A percentile compares a stretch with the other conserved stretches of the same genome.
Evolutionary conservation across 257 asterid genomes (phyloP).

Genomic region (Capsicum pubescens): DNA sequence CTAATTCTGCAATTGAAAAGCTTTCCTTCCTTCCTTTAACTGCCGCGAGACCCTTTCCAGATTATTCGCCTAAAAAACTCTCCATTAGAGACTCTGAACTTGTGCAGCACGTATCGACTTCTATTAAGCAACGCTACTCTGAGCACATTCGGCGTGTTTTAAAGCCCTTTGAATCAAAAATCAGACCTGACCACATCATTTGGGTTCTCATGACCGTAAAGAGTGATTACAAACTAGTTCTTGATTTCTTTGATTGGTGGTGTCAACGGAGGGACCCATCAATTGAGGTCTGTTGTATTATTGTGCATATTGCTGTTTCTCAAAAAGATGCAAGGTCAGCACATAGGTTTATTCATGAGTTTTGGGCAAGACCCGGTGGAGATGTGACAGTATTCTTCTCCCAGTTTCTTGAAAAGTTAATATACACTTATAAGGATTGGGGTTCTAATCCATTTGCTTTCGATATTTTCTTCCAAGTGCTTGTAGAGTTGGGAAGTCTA

Average conservation of each 20-base stretch:
- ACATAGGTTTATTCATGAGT: conserved; percentile 52
- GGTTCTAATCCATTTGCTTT: conserved; percentile 80
- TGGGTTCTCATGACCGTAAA: conserved; percentile 87
- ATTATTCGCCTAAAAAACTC: conserved; percentile 80
- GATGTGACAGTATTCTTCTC: conserved; percentile 50
- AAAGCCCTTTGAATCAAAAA: conserved; percentile 72
- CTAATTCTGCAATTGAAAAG: conserved; percentile 38
- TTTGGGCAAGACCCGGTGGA: conserved; percentile 52
- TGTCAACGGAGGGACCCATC: conserved; percentile 75
- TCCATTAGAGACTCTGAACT: conserved; percentile 73
- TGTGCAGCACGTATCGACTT: conserved; percentile 63
- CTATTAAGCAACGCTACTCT: conserved; percentile 70
- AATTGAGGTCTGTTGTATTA: conserved; percentile 79
- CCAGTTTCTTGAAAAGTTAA: conserved; percentile 69
- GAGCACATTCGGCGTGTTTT: conserved; percentile 64
- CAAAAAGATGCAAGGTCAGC: conserved; percentile 59
- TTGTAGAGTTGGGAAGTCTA: conserved; percentile 59
- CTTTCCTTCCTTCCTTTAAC: conserved; percentile 43
- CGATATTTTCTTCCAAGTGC: conserved; percentile 79
- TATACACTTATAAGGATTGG: conserved; percentile 89
- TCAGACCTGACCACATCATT: conserved; percentile 79
- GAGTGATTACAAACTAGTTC: conserved; percentile 65
- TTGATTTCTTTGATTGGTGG: conserved; percentile 77
- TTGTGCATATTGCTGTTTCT: conserved; percentile 72
- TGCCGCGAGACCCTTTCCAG: conserved; percentile 69